Evolutionary conservation across 2,329 filamentous ascomycete species (phyloP).

Genomic region (Penicillium digitatum): DNA sequence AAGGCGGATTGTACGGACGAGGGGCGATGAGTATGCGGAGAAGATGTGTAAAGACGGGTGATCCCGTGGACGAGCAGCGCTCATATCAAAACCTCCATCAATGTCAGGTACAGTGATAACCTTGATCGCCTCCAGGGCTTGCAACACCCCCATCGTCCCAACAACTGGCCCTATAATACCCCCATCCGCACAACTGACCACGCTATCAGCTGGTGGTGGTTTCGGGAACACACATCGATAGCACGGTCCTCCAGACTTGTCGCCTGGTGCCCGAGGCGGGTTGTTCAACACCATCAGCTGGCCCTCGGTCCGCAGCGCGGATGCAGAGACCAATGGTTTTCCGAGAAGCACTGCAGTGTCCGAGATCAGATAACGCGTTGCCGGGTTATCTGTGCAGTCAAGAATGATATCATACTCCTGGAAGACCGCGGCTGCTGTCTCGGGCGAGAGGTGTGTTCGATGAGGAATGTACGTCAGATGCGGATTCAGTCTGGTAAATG

Average conservation of each 20-base stretch:
- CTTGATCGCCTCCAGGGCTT: conserved; percentile 85
- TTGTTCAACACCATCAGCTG: conserved; percentile 86
- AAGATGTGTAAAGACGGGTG: conserved; percentile 42
- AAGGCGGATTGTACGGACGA: conserved; percentile 72
- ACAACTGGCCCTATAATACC: conserved; percentile 91
- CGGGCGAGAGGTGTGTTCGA: conserved; percentile 60
- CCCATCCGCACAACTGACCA: conserved; percentile 85
- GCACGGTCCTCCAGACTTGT: conserved; percentile 67
- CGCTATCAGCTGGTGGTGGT: conserved; percentile 76
- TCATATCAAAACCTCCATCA: conserved; percentile 17
- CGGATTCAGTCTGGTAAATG: conserved; percentile 63
- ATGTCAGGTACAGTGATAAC: conserved; percentile 55
- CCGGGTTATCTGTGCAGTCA: conserved; percentile 92
- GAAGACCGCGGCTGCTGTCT: conserved; percentile 65
- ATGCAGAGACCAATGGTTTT: conserved; percentile 82
- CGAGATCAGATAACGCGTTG: conserved; percentile 86
- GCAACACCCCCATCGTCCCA: conserved; percentile 85
- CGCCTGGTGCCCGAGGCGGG: conserved; percentile 61
- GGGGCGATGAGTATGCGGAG: conserved; percentile 41
- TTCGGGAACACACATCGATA: conserved; percentile 90
- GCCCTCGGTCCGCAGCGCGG: conserved; percentile 81
- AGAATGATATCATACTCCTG: conserved; percentile 74
- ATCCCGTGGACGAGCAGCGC: conserved; percentile 22
- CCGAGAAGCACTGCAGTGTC: conserved; percentile 77
- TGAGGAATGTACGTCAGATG: conserved; percentile 62